These are phyloP conservation scores for Pisolithus thermaeus DNA, from an alignment of 1,284 basidiomycete species.

Conservation along the genomic window DNA sequence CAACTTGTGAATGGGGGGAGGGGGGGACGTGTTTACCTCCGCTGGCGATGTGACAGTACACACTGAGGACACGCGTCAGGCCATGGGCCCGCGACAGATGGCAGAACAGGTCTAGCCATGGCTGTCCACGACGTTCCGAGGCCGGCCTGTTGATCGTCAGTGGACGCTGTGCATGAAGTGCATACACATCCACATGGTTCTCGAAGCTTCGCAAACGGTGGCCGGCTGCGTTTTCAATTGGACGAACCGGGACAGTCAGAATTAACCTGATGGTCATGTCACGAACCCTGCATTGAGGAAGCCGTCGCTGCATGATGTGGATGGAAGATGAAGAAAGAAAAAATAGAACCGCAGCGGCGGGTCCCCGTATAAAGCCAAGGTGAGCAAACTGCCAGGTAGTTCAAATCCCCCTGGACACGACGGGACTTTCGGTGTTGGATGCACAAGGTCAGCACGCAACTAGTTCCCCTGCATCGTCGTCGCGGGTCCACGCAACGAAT, in stretches of 20 bases:
- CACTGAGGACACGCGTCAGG: too few relatives aligned
- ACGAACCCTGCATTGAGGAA: too few relatives aligned
- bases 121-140: neutral
- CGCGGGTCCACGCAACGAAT: conserved; percentile 34
- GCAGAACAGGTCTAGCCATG: too few relatives aligned
- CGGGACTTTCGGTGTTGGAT: neutral
- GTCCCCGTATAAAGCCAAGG: neutral
- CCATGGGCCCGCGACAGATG: too few relatives aligned
- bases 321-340: neutral
- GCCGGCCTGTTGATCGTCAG: neutral
- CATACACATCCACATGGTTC: neutral
- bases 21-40: neutral
- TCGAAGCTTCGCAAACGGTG: neutral
- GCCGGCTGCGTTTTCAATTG: neutral
- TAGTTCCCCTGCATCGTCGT: conserved; percentile 37
- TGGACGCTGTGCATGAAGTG: neutral
- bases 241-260: neutral
- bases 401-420: neutral
- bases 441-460: conserved; percentile 11
- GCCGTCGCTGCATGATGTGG: neutral
- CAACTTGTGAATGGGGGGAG: neutral
- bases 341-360: neutral
- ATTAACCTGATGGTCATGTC: neutral
- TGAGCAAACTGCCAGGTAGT: neutral
- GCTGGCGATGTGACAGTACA: too few relatives aligned